Conservation (phyloP, 129 eudicot species). For the sunflower (Helianthus annuus) region DNA sequence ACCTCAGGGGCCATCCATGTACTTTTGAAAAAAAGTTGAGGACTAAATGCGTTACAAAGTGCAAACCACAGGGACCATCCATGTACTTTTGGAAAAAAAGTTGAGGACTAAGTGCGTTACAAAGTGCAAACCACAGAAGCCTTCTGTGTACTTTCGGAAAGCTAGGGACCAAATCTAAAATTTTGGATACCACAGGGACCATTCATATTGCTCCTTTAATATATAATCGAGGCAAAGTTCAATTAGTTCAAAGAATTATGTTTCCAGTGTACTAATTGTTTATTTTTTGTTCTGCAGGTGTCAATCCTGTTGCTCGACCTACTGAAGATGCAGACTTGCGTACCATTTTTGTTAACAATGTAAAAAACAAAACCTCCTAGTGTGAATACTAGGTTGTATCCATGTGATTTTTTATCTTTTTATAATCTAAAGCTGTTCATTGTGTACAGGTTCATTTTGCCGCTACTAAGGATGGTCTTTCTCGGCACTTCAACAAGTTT, state of each 20-base stretch:
- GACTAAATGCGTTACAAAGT: no score
- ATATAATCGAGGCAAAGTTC: not conserved
- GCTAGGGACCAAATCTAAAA: no score
- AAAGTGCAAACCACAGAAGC: no score
- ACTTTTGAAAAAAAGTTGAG: no score
- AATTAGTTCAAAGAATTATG: not conserved
- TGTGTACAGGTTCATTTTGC: conserved; percentile 83
- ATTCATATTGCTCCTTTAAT: not conserved
- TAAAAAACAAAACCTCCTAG: conserved; percentile 26
- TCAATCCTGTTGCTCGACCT: conserved; percentile 55
- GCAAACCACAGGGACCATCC: no score
- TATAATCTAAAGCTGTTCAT: conserved; percentile 14
- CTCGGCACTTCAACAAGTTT: conserved; percentile 86
- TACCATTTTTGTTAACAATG: conserved; percentile 85
- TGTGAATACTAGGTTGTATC: conserved; percentile 8
- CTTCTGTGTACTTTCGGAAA: no score
- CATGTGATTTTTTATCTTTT: not conserved
- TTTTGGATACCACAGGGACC: no score
- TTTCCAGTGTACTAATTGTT: not conserved
- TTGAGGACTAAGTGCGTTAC: no score
- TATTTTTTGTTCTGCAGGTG: conserved; percentile 43
- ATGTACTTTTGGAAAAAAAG: no score
- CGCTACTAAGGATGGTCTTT: conserved; percentile 90
- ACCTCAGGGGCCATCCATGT: no score
- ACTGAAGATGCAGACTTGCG: conserved; percentile 80